phyloP scores from a whole-genome alignment of 768 basidiomycete genomes.

The Russula earlei region DNA sequence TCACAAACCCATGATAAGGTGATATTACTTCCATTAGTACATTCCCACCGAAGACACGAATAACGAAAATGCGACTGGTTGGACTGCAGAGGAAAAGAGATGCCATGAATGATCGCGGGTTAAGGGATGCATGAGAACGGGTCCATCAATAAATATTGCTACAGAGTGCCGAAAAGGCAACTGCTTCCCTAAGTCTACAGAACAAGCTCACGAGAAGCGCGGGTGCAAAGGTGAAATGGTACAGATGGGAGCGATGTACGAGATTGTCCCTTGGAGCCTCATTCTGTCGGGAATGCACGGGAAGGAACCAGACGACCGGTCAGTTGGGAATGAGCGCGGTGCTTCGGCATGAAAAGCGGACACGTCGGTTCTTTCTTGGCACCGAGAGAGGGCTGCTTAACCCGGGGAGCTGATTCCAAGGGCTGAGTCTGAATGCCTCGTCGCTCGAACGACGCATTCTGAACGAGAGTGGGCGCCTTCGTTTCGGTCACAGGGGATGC shows the following conservation, averaged over 20 bases:
- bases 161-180: slow-evolving; percentile 5
- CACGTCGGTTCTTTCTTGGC: slow-evolving; percentile 58
- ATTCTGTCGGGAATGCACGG: slow-evolving; percentile 9
- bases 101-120: slow-evolving; percentile 5
- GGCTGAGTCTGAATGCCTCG: slow-evolving; percentile 13
- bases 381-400: slow-evolving; percentile 30
- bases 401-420: slow-evolving; percentile 23
- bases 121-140: slow-evolving; percentile 2
- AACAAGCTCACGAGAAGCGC: slow-evolving; percentile 8
- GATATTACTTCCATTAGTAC: slow-evolving; percentile 7
- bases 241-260: background rate
- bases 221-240: slow-evolving; percentile 15
- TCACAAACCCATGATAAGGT: background rate
- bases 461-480: background rate
- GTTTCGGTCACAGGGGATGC: slow-evolving; percentile 21
- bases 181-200: slow-evolving; percentile 1
- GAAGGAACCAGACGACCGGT: slow-evolving; percentile 14
- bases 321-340: slow-evolving; percentile 41
- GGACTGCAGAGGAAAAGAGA: background rate
- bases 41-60: slow-evolving; percentile 4
- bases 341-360: slow-evolving; percentile 64
- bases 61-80: background rate
- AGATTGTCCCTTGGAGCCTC: background rate
- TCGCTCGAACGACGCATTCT: slow-evolving; percentile 4
- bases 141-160: slow-evolving; percentile 5